Evolutionary conservation across 1,139 yeast genomes (phyloP), one percentile per base, ranked within the genome.

Genomic region (Diutina rugosa): DNA sequence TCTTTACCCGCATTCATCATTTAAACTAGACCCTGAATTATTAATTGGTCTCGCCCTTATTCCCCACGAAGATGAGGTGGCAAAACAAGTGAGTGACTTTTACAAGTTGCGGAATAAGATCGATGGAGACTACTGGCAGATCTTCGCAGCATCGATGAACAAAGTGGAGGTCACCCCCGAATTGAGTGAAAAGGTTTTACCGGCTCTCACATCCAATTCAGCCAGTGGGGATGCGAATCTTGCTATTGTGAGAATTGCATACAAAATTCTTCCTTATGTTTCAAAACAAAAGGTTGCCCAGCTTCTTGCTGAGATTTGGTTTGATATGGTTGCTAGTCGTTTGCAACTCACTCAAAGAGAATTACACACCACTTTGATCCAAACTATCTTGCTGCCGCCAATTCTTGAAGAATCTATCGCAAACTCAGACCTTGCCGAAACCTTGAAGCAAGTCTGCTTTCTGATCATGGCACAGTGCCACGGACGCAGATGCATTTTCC

Each of bases 321-420:
- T 70, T 6, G 77, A 76, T 30, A 64, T 89, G 28, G 74, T 75
- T n/a, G 75, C 79, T 1, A 84, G 83, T 10, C 73, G 95, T 57
- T 72, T 90, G 52, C 80, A 84, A 54, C 73, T 89, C 56, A 79
- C 79, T 57, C 95, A 89, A 61, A 79, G 83, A 57, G 76, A 74
- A 10, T 72, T 89, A 48, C 97, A 90, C 61, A 64, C 80, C 18
- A 59, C 66, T 0, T 72, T 86, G 41, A 82, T 90, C 32, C 71
- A 76, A 16, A 64, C 81, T 0, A 57, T 84, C 3, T 76, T 65
- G 41, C 63, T 66, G 51, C 61, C 65, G 8, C 56, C 55, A 14
- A 56, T 72, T n/a, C 57, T 73, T 54, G 56, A 54, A 18, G 55
- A 58, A 4, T 63, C 72, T 0, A 55, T 58, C 2, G 63, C 69